Conservation (phyloP, 2,329 filamentous ascomycete species). For the Clarireedia monteithiana region DNA sequence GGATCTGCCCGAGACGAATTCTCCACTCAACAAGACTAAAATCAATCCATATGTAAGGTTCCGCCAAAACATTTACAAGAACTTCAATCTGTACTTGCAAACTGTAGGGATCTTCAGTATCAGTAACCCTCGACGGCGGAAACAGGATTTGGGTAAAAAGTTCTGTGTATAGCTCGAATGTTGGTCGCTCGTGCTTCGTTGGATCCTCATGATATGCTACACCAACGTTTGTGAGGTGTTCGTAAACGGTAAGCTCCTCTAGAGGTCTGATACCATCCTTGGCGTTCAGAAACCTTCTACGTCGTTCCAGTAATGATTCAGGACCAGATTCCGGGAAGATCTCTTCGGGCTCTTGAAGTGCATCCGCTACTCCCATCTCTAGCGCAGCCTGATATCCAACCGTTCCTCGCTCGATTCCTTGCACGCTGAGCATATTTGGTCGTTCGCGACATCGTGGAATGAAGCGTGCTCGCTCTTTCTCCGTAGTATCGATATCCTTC, state of each 20-base stretch:
- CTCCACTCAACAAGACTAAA: slow-evolving; percentile 70
- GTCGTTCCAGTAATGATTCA: slow-evolving; percentile 17
- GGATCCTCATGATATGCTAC: slow-evolving; percentile 47
- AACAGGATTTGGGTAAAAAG: slow-evolving; percentile 53
- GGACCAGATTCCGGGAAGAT: slow-evolving; percentile 12
- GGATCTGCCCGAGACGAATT: slow-evolving; percentile 61
- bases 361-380: slow-evolving; percentile 57
- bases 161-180: slow-evolving; percentile 53
- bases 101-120: slow-evolving; percentile 51
- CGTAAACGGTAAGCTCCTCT: slow-evolving; percentile 49
- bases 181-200: slow-evolving; percentile 40
- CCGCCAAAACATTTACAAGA: slow-evolving; percentile 55
- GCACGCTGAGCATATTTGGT: slow-evolving; percentile 66
- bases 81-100: slow-evolving; percentile 64
- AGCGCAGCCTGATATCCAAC: slow-evolving; percentile 62
- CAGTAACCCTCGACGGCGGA: slow-evolving; percentile 47
- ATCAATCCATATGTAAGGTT: slow-evolving; percentile 65
- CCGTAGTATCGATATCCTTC: slow-evolving; percentile 9
- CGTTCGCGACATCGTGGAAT: slow-evolving; percentile 27
- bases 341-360: slow-evolving; percentile 52
- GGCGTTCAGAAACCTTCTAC: slow-evolving; percentile 28
- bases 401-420: slow-evolving; percentile 63
- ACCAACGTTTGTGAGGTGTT: slow-evolving; percentile 46
- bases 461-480: slow-evolving; percentile 22
- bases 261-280: slow-evolving; percentile 41